Conservation (phyloP, 805 yeast species). For the Henningerozyma blattae region DNA sequence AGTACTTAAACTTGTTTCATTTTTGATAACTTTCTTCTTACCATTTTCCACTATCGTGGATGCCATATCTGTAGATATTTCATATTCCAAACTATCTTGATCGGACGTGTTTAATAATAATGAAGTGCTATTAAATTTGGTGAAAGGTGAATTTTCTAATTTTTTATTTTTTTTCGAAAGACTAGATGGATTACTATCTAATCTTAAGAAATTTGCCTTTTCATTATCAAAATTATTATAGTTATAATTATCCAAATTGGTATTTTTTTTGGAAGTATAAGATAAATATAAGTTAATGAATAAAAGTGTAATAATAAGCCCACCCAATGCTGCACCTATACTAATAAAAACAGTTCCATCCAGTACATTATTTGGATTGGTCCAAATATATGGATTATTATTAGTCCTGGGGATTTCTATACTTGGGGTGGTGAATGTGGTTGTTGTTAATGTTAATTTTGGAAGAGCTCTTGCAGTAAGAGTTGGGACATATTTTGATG, state of each 20-base stretch:
- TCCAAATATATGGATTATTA: constrained; percentile 52
- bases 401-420: not conserved
- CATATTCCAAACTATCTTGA: no score
- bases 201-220: not conserved
- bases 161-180: not conserved
- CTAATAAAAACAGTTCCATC: constrained; percentile 73
- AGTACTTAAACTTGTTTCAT: no score
- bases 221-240: not conserved
- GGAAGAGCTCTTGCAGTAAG: constrained; percentile 1
- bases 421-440: not conserved
- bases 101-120: no score
- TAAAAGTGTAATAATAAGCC: constrained; percentile 22
- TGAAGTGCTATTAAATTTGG: not conserved
- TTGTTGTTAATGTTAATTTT: not conserved
- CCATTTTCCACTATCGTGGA: no score
- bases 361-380: constrained; percentile 33
- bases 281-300: not conserved
- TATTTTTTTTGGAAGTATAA: constrained; percentile 24
- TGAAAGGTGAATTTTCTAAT: not conserved
- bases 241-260: not conserved
- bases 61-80: no score
- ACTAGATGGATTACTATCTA: not conserved
- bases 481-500: not conserved
- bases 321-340: constrained; percentile 58
- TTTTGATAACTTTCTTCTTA: no score